Evolutionary conservation across 495 filamentous ascomycete species (phyloP).

Genomic region (Haplographium delicatum): DNA sequence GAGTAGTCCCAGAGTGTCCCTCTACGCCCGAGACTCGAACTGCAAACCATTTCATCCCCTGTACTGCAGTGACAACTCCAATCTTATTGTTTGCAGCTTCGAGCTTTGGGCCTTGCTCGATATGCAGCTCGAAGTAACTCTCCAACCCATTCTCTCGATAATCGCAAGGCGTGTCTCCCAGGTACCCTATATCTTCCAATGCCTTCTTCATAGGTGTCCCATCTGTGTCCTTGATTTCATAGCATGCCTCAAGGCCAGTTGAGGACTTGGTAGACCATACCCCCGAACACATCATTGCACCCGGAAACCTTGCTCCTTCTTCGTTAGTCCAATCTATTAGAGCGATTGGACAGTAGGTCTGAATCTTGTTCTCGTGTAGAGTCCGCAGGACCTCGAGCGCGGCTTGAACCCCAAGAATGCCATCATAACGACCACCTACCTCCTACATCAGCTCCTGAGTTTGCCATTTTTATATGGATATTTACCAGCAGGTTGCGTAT

Average conservation of each 20-base stretch:
- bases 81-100: constrained; percentile 55
- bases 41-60: constrained; percentile 66
- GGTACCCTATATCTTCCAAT: constrained; percentile 63
- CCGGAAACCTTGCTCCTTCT: constrained; percentile 74
- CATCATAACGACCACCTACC: constrained; percentile 58
- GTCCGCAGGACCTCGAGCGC: constrained; percentile 65
- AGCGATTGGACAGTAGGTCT: constrained; percentile 63
- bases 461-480: neutral
- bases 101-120: constrained; percentile 73
- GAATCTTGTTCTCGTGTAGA: constrained; percentile 58
- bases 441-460: constrained; percentile 20
- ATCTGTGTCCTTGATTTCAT: constrained; percentile 46
- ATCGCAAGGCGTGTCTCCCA: constrained; percentile 52
- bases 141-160: constrained; percentile 61
- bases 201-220: constrained; percentile 56
- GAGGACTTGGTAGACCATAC: constrained; percentile 62
- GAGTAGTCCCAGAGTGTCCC: constrained; percentile 70
- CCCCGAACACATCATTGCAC: constrained; percentile 69
- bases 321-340: constrained; percentile 76
- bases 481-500: constrained; percentile 63
- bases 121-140: constrained; percentile 78
- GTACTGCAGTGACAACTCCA: constrained; percentile 69
- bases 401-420: constrained; percentile 65
- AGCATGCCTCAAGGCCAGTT: constrained; percentile 50
- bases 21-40: constrained; percentile 59